These are phyloP conservation scores for Suillus plorans DNA, from an alignment of 768 basidiomycete species.

Conservation along the genomic window DNA sequence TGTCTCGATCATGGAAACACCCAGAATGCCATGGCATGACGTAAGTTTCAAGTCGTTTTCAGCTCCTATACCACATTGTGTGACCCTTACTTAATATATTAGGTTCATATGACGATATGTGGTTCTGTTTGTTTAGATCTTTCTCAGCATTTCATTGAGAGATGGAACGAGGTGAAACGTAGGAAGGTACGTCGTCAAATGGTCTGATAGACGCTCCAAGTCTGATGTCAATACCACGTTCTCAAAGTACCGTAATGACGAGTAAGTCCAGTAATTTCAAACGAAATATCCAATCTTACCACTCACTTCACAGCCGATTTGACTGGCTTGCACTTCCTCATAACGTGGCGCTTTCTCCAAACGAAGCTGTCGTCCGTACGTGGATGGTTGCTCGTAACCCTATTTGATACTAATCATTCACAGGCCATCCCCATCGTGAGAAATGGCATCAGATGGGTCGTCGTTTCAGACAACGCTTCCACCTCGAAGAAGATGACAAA, in stretches of 20 bases:
- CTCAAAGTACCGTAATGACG: constrained; percentile 36
- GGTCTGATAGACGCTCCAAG: neutral
- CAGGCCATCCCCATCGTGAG: constrained; percentile 68
- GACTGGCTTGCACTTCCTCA: constrained; percentile 83
- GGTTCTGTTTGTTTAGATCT: constrained; percentile 89
- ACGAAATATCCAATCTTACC: constrained; percentile 9
- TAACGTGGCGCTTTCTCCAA: constrained; percentile 55
- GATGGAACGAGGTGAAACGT: constrained; percentile 89
- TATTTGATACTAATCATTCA: neutral
- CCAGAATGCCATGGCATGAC: constrained; percentile 96
- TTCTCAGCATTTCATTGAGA: constrained; percentile 88
- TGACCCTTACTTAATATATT: constrained; percentile 4
- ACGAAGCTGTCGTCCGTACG: constrained; percentile 65
- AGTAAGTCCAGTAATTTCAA: constrained; percentile 36
- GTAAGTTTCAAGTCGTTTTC: constrained; percentile 41
- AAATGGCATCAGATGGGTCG: constrained; percentile 57
- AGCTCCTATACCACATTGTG: neutral
- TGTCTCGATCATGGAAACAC: constrained; percentile 63
- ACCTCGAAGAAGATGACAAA: constrained; percentile 41
- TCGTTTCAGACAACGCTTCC: constrained; percentile 66
- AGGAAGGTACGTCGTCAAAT: constrained; percentile 52
- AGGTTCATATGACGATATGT: constrained; percentile 82
- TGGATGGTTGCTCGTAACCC: constrained; percentile 8
- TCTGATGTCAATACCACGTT: neutral
- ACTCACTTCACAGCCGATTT: constrained; percentile 38